These are phyloP conservation scores for Rugonectria rugulosa DNA, from an alignment of 2,329 filamentous ascomycete genomes.

Conservation along the genomic window DNA sequence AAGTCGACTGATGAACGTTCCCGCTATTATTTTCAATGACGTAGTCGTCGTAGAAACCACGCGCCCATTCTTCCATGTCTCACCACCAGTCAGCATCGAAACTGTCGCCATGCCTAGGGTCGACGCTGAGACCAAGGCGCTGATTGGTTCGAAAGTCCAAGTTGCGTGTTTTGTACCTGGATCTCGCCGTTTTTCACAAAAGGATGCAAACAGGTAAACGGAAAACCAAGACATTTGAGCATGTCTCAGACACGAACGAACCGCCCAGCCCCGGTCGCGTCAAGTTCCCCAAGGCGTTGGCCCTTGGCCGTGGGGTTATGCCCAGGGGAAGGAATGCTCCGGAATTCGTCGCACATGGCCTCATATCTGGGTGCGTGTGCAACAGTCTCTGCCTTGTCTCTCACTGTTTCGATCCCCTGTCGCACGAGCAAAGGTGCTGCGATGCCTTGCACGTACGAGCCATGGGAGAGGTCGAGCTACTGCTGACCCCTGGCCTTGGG, in stretches of 20 bases:
- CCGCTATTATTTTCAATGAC: slow-evolving; percentile 33
- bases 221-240: background rate
- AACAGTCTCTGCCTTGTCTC: background rate
- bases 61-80: slow-evolving; percentile 37
- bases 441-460: background rate
- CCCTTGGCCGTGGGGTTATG: slow-evolving; percentile 1
- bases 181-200: slow-evolving; percentile 14
- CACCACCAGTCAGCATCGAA: slow-evolving; percentile 25
- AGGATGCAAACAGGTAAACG: background rate
- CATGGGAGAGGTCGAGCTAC: background rate
- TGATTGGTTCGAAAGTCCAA: slow-evolving; percentile 7
- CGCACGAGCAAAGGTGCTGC: background rate
- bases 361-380: background rate
- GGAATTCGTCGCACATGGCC: background rate
- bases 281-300: too few relatives aligned
- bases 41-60: slow-evolving; percentile 40
- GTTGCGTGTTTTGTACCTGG: too few relatives aligned
- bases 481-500: slow-evolving; percentile 11
- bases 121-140: background rate
- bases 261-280: too few relatives aligned
- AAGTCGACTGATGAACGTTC: slow-evolving; percentile 19
- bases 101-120: slow-evolving; percentile 6
- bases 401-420: background rate
- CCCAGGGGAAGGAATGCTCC: background rate
- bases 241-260: slow-evolving; percentile 34